Conservation (phyloP, 2,329 filamentous ascomycete species). For the Aspergillus vadensis region DNA sequence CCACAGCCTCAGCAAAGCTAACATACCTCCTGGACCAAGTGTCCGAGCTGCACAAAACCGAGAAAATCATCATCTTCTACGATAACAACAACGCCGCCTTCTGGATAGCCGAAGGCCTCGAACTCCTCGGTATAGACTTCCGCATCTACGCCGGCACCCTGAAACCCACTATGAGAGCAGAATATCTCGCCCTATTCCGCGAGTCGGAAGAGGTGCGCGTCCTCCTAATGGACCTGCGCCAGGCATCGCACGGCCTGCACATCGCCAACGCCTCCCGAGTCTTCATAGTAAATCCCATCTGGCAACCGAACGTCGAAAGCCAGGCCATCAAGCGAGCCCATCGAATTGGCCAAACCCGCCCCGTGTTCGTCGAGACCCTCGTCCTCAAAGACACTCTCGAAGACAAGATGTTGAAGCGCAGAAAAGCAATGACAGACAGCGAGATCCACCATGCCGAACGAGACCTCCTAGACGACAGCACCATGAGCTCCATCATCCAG, state of each 20-base stretch:
- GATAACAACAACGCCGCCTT: slow-evolving; percentile 84
- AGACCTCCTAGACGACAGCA: slow-evolving; percentile 59
- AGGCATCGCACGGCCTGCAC: slow-evolving; percentile 86
- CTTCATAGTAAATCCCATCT: slow-evolving; percentile 86
- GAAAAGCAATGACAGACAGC: slow-evolving; percentile 70
- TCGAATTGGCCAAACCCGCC: slow-evolving; percentile 77
- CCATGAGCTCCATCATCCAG: slow-evolving; percentile 62
- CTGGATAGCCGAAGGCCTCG: slow-evolving; percentile 80
- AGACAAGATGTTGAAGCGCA: slow-evolving; percentile 75
- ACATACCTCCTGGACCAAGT: slow-evolving; percentile 81
- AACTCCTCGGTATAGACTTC: slow-evolving; percentile 66
- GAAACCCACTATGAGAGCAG: slow-evolving; percentile 63
- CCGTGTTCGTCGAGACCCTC: slow-evolving; percentile 82
- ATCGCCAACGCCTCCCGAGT: slow-evolving; percentile 80
- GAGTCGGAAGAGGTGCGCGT: slow-evolving; percentile 69
- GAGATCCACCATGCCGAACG: slow-evolving; percentile 59
- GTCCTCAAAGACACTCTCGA: slow-evolving; percentile 80
- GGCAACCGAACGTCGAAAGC: slow-evolving; percentile 79
- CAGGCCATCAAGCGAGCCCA: slow-evolving; percentile 91
- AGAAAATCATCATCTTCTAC: slow-evolving; percentile 93
- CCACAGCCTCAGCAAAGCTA: slow-evolving; percentile 82
- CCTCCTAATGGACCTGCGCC: slow-evolving; percentile 85
- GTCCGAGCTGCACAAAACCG: slow-evolving; percentile 64
- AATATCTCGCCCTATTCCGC: slow-evolving; percentile 80
- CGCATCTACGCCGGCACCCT: slow-evolving; percentile 60